Evolutionary conservation across 495 filamentous ascomycete species (phyloP).

Genomic region (Hyaloscypha bicolor): DNA sequence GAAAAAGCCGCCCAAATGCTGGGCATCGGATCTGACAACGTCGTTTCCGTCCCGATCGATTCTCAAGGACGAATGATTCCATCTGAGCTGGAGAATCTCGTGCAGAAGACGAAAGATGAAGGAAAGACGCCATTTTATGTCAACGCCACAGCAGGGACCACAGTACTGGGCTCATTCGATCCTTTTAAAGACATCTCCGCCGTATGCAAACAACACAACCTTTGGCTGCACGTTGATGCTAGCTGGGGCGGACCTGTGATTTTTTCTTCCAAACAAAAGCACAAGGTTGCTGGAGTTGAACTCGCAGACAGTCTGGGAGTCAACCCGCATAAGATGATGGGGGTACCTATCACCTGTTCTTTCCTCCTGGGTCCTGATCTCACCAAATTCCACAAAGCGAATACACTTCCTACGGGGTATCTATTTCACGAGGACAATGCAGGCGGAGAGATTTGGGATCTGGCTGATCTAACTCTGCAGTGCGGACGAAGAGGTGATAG

Average conservation of each 20-base stretch:
- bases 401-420: constrained; percentile 85
- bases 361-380: constrained; percentile 82
- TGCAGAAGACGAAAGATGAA: constrained; percentile 58
- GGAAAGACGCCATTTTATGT: constrained; percentile 89
- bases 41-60: constrained; percentile 77
- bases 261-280: constrained; percentile 67
- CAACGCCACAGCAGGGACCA: constrained; percentile 94
- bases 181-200: constrained; percentile 71
- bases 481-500: constrained; percentile 85
- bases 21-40: constrained; percentile 75
- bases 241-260: constrained; percentile 86
- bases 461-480: constrained; percentile 92
- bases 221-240: constrained; percentile 92
- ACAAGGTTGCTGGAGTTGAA: constrained; percentile 68
- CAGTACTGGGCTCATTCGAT: constrained; percentile 89
- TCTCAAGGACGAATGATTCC: constrained; percentile 69
- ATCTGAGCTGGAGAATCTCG: constrained; percentile 59
- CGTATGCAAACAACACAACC: constrained; percentile 67
- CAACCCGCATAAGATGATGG: constrained; percentile 97
- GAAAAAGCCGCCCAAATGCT: constrained; percentile 89
- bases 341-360: constrained; percentile 85
- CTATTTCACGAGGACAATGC: constrained; percentile 67
- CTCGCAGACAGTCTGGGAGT: constrained; percentile 79
- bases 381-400: constrained; percentile 73
- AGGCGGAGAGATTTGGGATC: constrained; percentile 71